phyloP scores from a whole-genome alignment of 139 green algal species.

The Spirogloea muscicola region DNA sequence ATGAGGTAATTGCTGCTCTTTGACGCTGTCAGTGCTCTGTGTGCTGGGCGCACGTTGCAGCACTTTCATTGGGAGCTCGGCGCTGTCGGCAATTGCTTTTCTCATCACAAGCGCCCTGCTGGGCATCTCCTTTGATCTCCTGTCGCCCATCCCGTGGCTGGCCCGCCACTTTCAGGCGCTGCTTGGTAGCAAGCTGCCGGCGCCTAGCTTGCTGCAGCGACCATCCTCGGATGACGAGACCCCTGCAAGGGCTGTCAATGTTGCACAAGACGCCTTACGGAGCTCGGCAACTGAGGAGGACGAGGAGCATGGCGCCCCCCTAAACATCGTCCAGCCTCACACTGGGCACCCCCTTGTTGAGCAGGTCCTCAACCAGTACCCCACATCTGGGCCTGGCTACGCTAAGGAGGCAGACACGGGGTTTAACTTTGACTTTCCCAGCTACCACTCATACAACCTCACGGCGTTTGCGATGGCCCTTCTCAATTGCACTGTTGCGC shows the following conservation, averaged over 20 bases:
- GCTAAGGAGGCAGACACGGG: neutral
- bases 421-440: conserved; percentile 39
- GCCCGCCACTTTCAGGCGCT: too few relatives aligned
- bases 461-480: conserved; percentile 34
- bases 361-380: neutral
- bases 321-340: neutral
- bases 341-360: neutral
- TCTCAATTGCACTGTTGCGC: conserved; percentile 15
- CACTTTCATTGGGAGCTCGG: conserved; percentile 14
- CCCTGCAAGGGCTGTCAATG: too few relatives aligned
- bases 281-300: too few relatives aligned
- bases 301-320: neutral
- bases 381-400: neutral
- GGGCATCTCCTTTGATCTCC: conserved; percentile 41
- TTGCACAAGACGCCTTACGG: too few relatives aligned
- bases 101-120: conserved; percentile 32
- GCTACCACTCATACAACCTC: conserved; percentile 45
- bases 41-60: too few relatives aligned
- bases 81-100: conserved; percentile 36
- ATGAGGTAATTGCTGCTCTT: too few relatives aligned
- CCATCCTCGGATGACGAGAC: too few relatives aligned
- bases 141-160: conserved; percentile 22
- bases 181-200: too few relatives aligned
- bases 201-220: too few relatives aligned
- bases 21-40: too few relatives aligned